Evolutionary conservation across 73 alveolate genomes (phyloP), one percentile per base, ranked within the genome.

Genomic region (Paramecium octaurelia): DNA sequence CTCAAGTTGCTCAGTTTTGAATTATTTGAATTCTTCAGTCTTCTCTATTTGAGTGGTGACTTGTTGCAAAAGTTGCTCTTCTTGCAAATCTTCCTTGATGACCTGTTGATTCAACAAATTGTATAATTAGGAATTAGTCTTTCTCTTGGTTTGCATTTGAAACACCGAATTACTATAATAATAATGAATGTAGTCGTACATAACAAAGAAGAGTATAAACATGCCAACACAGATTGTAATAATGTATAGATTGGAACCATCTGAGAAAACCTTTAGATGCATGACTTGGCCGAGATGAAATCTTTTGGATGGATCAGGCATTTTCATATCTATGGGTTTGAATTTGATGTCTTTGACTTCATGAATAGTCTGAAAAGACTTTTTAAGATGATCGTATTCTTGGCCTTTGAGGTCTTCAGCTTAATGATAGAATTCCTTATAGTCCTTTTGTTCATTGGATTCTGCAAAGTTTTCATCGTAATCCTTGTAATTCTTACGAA

Each of bases 301-400:
- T 75, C 88, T 75, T 40, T 75, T 75, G 5, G 87, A 58, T 23
- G 93, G 71, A 87, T 87, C 88, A 68, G 93, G 93, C 84, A 87
- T 87, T 43, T 87, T 77, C 59, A 77, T 77, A 87, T 87, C 88
- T 0, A 87, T 87, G 7, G 93, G 93, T 8, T 73, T 87, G 29
- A 87, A 87, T n/a, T 18, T 35, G 20, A 42, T 87, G 24, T 87
- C 93, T 60, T 87, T 58, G 20, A 87, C 50, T 40, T 58, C 87
- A 64, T 73, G 86, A 29, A 87, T 40, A 64, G 54, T 87, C 24
- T 58, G 21, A 64, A 87, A 87, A 23, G 93, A 87, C 16, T 87
- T 58, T 10, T 86, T 58, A 18, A 87, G 43, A 64, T 58, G 70
- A 64, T 87, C 93, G 42, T 38, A 87, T 36, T 60, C 87, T 87